Evolutionary conservation across 306 rosid species (phyloP), one percentile per base, ranked within the genome.

Genomic region (Hippophae rhamnoides): DNA sequence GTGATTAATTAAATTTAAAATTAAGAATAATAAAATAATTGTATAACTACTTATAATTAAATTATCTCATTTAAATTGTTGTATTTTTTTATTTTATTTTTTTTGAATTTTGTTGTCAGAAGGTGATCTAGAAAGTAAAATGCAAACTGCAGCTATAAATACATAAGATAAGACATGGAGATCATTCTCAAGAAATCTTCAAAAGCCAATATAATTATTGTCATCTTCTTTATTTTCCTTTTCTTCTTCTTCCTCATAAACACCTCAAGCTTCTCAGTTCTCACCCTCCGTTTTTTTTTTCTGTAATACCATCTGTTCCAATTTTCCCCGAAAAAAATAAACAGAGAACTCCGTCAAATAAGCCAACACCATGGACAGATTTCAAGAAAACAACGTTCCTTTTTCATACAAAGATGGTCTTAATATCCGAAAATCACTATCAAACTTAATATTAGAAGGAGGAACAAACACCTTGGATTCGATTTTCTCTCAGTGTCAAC

Each of bases 381-480:
- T 65, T 70, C 73, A 54, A 54, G 82, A 69, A 52, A 62, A 23
- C 41, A 51, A 47, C 13, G 23, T 67, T 54, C 77, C 74, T 0
- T 42, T 65, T 8, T 58, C 63, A 41, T 51, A 69, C 63, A 44
- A 60, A 49, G 61, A 70, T 14, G 57, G 73, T 13, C 10, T 41
- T 12, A 75, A 85, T 18, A 82, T 82, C 60, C 74, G 90, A 1
- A 78, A 84, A 1, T 76, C 76, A 13, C 57, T 88, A 13, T 88
- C 96, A 8, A 77, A 79, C 7, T 87, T 88, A 49, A 80, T 88
- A 50, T 31, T 88, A 47, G 70, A 84, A 18, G 74, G 90, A 9
- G 80, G 82, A 9, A 70, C 85, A 13, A 93, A 80, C 79, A 82
- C 99, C 12, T 62, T 93, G 10, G 99, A 93, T 73, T 83, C 99